Evolutionary conservation across 2,329 filamentous ascomycete genomes (phyloP).

Genomic region (Tetracladium maxilliforme): DNA sequence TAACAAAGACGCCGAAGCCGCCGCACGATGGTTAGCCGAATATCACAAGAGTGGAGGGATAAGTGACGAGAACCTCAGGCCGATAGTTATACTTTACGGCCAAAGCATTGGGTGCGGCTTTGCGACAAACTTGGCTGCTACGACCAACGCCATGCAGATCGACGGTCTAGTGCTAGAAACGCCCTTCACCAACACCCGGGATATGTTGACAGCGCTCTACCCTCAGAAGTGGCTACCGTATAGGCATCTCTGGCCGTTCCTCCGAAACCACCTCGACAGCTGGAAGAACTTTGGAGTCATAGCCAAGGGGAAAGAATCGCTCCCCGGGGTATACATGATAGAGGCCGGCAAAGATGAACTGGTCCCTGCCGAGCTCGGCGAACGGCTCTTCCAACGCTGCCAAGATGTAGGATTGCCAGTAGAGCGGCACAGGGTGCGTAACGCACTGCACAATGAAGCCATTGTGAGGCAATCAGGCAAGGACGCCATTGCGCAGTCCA

Average conservation of each 20-base stretch:
- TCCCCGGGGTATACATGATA: constrained; percentile 30
- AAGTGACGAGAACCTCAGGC: constrained; percentile 13
- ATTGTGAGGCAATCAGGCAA: constrained; percentile 30
- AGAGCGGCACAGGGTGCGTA: constrained; percentile 24
- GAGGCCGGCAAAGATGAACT: constrained; percentile 44
- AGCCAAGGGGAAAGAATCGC: constrained; percentile 9
- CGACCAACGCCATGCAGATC: constrained; percentile 10
- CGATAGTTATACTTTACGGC: constrained; percentile 50
- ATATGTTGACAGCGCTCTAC: constrained; percentile 59
- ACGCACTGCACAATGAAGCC: constrained; percentile 42
- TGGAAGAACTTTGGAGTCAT: constrained; percentile 32
- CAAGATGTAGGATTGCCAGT: constrained; percentile 28
- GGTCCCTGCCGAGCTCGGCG: constrained; percentile 35
- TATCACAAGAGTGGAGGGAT: constrained; percentile 12
- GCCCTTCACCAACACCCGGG: constrained; percentile 55
- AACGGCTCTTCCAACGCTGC: constrained; percentile 29
- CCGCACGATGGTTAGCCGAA: constrained; percentile 42
- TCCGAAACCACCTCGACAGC: constrained; percentile 48
- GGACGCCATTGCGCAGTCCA: constrained; percentile 25
- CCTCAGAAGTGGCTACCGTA: constrained; percentile 73
- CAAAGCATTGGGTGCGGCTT: constrained; percentile 66
- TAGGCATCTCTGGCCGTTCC: constrained; percentile 57
- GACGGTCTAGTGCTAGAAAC: constrained; percentile 54
- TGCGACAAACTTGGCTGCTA: constrained; percentile 42
- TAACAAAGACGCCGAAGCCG: constrained; percentile 50